Percentiles rank a stretch among this genome's conserved stretches.
Evolutionary conservation across 1,284 basidiomycete species (phyloP).

Genomic region (Tilletiaria anomala): DNA sequence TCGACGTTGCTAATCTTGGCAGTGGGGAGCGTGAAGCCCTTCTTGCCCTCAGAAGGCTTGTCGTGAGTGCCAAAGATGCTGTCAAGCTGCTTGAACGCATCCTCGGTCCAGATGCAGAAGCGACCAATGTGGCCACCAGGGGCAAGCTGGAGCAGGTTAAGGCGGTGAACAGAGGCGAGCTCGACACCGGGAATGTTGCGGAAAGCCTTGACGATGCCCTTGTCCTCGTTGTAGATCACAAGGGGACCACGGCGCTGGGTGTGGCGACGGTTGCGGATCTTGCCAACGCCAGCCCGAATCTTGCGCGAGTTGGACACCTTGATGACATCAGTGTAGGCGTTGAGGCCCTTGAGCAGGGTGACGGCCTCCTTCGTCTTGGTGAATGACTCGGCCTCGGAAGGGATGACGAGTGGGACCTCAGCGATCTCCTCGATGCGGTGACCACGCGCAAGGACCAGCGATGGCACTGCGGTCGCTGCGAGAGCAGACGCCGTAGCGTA

Average conservation of each 20-base stretch:
- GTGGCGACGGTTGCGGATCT: constrained; percentile 91
- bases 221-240: constrained; percentile 93
- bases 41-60: constrained; percentile 68
- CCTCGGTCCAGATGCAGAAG: constrained; percentile 98
- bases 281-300: constrained; percentile 92
- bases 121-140: constrained; percentile 98
- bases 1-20: constrained; percentile 97
- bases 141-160: constrained; percentile 97
- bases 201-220: constrained; percentile 95
- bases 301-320: constrained; percentile 98
- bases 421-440: constrained; percentile 96
- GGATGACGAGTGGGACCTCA: constrained; percentile 89
- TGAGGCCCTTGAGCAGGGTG: constrained; percentile 64
- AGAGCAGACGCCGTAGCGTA: constrained; percentile 96
- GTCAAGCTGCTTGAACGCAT: constrained; percentile 82
- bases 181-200: constrained; percentile 98
- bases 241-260: constrained; percentile 95
- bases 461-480: constrained; percentile 92
- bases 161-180: constrained; percentile 78
- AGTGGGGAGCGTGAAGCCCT: constrained; percentile 46
- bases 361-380: constrained; percentile 97
- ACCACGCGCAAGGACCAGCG: constrained; percentile 94
- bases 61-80: constrained; percentile 88
- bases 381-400: constrained; percentile 65
- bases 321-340: constrained; percentile 81